phyloP scores from a whole-genome alignment of 2,329 filamentous ascomycete species.

The Penicillium sp. region DNA sequence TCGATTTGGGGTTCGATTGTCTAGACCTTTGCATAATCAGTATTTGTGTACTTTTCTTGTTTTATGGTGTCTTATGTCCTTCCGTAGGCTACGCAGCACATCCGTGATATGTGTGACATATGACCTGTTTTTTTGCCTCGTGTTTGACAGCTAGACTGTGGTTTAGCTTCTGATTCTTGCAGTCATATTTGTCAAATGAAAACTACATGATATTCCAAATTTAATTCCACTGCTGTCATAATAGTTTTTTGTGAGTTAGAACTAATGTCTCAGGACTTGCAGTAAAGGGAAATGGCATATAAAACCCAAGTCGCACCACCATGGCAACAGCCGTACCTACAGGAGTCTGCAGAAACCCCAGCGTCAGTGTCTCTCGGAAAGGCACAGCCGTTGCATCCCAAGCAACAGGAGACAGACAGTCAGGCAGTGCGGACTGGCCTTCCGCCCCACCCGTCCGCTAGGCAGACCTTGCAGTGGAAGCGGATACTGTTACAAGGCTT shows the following conservation, averaged over 20 bases:
- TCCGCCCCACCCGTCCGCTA: constrained; percentile 7
- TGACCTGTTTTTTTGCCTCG: constrained; percentile 2
- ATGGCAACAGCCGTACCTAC: constrained; percentile 12
- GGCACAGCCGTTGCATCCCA: constrained; percentile 5
- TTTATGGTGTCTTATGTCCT: background rate
- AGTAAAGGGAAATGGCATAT: background rate
- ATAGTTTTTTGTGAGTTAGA: background rate
- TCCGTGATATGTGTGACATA: background rate
- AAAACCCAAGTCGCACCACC: background rate
- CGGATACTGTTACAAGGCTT: constrained; percentile 6
- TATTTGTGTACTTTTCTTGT: background rate
- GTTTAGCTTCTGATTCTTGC: background rate
- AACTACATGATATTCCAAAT: too few relatives aligned
- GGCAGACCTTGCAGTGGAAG: constrained; percentile 19
- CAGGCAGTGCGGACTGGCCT: constrained; percentile 10
- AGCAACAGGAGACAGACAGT: background rate
- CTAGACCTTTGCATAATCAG: background rate
- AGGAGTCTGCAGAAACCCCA: constrained; percentile 8
- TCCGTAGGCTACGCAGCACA: background rate
- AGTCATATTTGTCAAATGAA: background rate
- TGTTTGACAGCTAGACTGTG: background rate
- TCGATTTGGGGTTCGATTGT: background rate
- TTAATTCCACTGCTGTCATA: too few relatives aligned
- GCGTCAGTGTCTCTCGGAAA: constrained; percentile 14
- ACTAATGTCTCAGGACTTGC: background rate